Percentiles rank a stretch among this genome's conserved stretches.
phyloP scores from a whole-genome alignment of 345 rosid species.

The Eucalyptus victrix region DNA sequence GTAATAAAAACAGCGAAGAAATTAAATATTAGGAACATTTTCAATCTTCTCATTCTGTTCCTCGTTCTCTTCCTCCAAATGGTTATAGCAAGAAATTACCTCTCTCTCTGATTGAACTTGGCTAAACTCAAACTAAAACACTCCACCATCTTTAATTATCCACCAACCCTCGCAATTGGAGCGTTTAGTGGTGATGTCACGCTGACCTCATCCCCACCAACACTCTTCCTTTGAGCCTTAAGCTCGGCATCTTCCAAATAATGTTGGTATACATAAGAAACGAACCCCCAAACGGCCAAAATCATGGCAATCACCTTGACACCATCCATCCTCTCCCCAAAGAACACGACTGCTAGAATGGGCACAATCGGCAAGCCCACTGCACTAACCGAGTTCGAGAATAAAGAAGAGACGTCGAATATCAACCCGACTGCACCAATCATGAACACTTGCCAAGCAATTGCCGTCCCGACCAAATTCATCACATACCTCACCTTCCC shows the following conservation, averaged over 20 bases:
- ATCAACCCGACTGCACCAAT: conserved; percentile 23
- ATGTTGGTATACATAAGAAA: conserved; percentile 30
- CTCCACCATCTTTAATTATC: not conserved
- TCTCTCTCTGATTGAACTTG: not conserved
- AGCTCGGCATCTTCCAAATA: conserved; percentile 6
- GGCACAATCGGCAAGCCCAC: conserved; percentile 32
- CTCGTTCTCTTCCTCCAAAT: not conserved
- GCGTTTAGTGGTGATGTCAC: not conserved
- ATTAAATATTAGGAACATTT: not conserved
- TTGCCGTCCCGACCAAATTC: conserved; percentile 18
- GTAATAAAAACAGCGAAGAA: not conserved
- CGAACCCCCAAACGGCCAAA: conserved; percentile 36
- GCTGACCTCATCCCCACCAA: not conserved
- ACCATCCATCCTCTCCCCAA: conserved; percentile 25
- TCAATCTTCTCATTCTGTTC: not conserved
- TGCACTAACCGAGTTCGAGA: conserved; percentile 11
- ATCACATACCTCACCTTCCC: conserved; percentile 21
- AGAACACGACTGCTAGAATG: conserved; percentile 20
- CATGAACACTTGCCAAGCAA: conserved; percentile 18
- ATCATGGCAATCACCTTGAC: conserved; percentile 19
- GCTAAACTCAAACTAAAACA: not conserved
- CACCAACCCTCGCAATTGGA: not conserved
- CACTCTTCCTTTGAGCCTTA: not conserved
- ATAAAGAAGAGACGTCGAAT: conserved; percentile 28
- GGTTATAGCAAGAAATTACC: not conserved